Evolutionary conservation across 768 basidiomycete genomes (phyloP).

Genomic region (Erythrobasidium yunnanense): DNA sequence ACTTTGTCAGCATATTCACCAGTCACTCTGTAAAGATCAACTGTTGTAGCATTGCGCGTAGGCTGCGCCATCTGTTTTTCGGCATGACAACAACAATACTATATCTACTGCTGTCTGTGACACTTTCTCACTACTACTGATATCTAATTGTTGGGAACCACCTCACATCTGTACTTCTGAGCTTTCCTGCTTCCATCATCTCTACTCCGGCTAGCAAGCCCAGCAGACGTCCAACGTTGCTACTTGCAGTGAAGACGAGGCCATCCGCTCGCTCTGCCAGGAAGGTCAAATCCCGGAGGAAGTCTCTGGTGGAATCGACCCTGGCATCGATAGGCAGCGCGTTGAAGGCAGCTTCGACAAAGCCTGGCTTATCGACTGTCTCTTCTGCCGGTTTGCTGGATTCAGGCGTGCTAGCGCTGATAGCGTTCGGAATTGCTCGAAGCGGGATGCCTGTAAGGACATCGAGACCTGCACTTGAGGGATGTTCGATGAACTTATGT

Average conservation of each 20-base stretch:
- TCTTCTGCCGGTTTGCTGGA: neutral
- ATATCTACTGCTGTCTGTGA: too few species aligned
- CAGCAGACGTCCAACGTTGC: slow-evolving; percentile 36
- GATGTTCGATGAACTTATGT: neutral
- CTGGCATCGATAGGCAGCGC: slow-evolving; percentile 15
- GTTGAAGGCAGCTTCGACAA: slow-evolving; percentile 29
- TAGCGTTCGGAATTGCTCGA: neutral
- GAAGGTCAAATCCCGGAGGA: slow-evolving; percentile 35
- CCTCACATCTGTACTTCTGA: slow-evolving; percentile 14
- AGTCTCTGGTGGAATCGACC: slow-evolving; percentile 12
- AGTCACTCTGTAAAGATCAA: neutral
- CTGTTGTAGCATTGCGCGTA: too few species aligned
- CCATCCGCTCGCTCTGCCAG: slow-evolving; percentile 29
- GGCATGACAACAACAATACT: too few species aligned
- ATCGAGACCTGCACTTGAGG: neutral
- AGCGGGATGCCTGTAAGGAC: neutral
- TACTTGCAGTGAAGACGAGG: slow-evolving; percentile 33
- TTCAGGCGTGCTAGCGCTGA: neutral
- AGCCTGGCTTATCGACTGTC: neutral
- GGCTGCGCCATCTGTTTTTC: too few species aligned
- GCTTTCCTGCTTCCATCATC: neutral
- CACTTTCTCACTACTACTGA: neutral
- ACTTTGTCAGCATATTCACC: neutral
- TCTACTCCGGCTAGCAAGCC: slow-evolving; percentile 18
- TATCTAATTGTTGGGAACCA: slow-evolving; percentile 24